Base-by-base conservation (phyloP, 2,329 filamentous ascomycete species). In the Microsporum canis region DNA sequence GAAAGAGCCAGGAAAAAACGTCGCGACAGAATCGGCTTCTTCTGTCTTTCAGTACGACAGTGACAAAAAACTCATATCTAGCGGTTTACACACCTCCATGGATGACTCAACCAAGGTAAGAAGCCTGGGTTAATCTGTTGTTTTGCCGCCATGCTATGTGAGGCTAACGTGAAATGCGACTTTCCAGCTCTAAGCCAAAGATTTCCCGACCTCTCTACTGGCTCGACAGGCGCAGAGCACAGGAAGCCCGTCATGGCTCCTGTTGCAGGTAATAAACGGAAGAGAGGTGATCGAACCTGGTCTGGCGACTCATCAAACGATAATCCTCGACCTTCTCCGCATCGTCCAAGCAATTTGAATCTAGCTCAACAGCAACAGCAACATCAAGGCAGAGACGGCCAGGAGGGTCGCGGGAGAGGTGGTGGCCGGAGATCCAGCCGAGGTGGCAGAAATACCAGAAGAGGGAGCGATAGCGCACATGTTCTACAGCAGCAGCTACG, bases 301-400 rank as follows among this genome's bases (percentile, higher is more conserved):
- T 75, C 76, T 47, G 72, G 73, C 59, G 76, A 78, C 63, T 72
- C 72, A 51, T 68, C 69, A 47, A 62, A 73, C 67, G 74, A 76
- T 65, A 68, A 67, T 59, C 68, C 68, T 61, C 72, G 75, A 64
- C 77, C 75, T 63, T 79, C 77, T 65, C 77, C 74, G 66, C 77
- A 78, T 73, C 77, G 73, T 62, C 77, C 74, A 41, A 73, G 71
- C 64, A 76, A 72, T 63, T 72, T 78, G 65, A 77, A 77, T 66
- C 76, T 84, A 66, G 81, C 80, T 63, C 80, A 82, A 68, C 77
- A 79, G 65, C 76, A 76, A 61, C 75, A 76, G 33, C 71, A 74
- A 58, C 72, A 72, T 31, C 68, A 73, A 6, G 68, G 68, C 29
- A 63, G 73, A 60, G 75, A 76, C 27, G 69, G 68, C 17, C 67